phyloP scores from a whole-genome alignment of 441 rosid genomes.

The Populus trichocarpa region DNA sequence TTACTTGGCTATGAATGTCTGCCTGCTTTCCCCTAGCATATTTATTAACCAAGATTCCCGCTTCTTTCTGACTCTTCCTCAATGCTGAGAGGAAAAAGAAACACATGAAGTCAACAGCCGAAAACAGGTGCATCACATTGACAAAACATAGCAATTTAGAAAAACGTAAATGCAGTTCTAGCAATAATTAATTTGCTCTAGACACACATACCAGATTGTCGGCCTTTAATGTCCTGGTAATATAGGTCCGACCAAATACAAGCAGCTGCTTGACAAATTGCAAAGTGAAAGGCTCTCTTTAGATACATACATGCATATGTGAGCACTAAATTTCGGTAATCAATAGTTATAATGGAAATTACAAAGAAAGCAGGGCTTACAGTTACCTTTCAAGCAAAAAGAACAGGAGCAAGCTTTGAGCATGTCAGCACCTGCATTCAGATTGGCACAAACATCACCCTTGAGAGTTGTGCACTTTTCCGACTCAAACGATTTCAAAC shows the following conservation, averaged over 20 bases:
- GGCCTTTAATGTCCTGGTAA: conserved; percentile 85
- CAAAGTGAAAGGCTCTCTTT: conserved; percentile 8
- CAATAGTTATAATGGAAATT: neutral
- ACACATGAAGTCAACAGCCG: neutral
- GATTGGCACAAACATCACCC: conserved; percentile 31
- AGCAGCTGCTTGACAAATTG: conserved; percentile 57
- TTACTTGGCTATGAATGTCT: conserved; percentile 32
- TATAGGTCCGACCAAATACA: conserved; percentile 96
- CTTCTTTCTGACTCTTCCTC: conserved; percentile 88
- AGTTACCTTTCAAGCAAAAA: conserved; percentile 78
- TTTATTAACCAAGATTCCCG: conserved; percentile 54
- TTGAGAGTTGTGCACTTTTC: conserved; percentile 42
- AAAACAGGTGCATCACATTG: neutral
- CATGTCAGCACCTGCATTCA: conserved; percentile 33
- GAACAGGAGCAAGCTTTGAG: conserved; percentile 77
- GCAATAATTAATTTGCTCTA: neutral
- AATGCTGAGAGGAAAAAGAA: conserved; percentile 38
- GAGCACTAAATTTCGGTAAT: conserved; percentile 4
- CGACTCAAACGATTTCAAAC: conserved; percentile 40
- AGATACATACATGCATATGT: neutral
- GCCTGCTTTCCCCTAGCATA: conserved; percentile 43
- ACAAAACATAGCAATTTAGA: neutral
- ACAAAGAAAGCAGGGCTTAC: conserved; percentile 10
- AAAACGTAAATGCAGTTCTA: neutral
- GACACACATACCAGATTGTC: conserved; percentile 55